These are phyloP conservation scores for Candida ovalis DNA, from an alignment of 805 yeast genomes.

Conservation along the genomic window DNA sequence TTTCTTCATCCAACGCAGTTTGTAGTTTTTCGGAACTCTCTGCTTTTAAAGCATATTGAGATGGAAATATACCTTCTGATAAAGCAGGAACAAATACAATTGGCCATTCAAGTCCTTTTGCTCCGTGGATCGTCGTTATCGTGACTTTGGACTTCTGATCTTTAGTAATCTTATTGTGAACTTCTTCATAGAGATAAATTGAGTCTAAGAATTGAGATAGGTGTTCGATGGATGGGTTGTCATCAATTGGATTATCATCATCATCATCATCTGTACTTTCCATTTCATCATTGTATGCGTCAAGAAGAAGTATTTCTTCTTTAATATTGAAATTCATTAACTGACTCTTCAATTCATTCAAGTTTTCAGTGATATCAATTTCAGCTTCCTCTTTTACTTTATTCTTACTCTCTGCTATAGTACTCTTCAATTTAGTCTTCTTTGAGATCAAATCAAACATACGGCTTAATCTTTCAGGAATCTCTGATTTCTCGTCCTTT, in stretches of 20 bases:
- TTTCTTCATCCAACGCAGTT: conserved; percentile 61
- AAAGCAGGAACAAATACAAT: conserved; percentile 79
- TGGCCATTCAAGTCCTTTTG: conserved; percentile 96
- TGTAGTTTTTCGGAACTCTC: conserved; percentile 19
- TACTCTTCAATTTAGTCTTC: conserved; percentile 19
- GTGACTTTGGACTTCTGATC: conserved; percentile 21
- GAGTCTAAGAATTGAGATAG: conserved; percentile 31
- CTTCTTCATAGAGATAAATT: conserved; percentile 28
- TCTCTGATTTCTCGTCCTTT: conserved; percentile 1
- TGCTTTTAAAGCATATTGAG: conserved; percentile 39
- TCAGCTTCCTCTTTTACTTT: conserved; percentile 18
- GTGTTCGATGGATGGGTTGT: conserved; percentile 20
- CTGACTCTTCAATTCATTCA: conserved; percentile 28
- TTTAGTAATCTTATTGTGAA: conserved; percentile 8
- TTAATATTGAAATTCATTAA: conserved; percentile 23
- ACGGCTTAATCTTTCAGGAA: conserved; percentile 6
- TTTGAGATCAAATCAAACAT: conserved; percentile 21
- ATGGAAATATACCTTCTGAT: conserved; percentile 64
- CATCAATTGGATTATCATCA: conserved; percentile 10
- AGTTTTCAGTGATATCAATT: conserved; percentile 21
- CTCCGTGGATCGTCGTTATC: conserved; percentile 83
- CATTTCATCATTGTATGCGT: conserved; percentile 16
- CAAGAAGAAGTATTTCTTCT: conserved; percentile 21
- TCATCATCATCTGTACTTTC: conserved; percentile 14
- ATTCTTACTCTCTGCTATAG: conserved; percentile 15